A percentile compares a stretch with the other conserved stretches of the same genome.
Conservation (phyloP, 345 rosid species). For the Salix dunnii region DNA sequence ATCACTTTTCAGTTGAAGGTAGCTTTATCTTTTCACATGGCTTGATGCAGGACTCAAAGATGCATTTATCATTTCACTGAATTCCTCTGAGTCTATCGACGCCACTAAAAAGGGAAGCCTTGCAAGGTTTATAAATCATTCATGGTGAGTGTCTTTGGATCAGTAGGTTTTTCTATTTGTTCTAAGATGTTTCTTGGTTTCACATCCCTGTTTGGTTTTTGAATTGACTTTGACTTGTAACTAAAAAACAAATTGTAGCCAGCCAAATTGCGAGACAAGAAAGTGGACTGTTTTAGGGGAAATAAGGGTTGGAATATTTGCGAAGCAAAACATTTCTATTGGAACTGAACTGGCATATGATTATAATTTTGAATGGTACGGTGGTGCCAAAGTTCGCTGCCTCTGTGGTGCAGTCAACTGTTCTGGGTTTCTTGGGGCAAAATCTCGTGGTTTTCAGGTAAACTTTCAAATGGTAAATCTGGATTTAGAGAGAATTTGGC, state of each 20-base stretch:
- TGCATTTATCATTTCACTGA: conserved; percentile 88
- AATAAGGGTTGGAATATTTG: conserved; percentile 92
- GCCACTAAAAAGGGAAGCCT: conserved; percentile 91
- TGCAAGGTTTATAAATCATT: conserved; percentile 94
- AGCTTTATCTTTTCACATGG: conserved; percentile 11
- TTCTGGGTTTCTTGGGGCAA: conserved; percentile 96
- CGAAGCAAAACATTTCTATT: conserved; percentile 62
- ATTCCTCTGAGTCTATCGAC: conserved; percentile 77
- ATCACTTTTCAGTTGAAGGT: not conserved
- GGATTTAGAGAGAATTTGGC: not conserved
- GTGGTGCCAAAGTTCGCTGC: conserved; percentile 95
- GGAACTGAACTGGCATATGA: conserved; percentile 79
- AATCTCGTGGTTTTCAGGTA: conserved; percentile 98
- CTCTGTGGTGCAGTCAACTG: conserved; percentile 83
- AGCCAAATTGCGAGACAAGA: conserved; percentile 96
- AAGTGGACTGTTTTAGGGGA: conserved; percentile 94
- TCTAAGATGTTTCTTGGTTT: not conserved
- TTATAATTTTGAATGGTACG: conserved; percentile 95
- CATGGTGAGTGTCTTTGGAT: conserved; percentile 61
- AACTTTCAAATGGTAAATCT: not conserved
- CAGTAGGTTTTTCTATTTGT: not conserved
- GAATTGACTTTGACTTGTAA: conserved; percentile 10
- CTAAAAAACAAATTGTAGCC: conserved; percentile 39
- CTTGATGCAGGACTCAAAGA: conserved; percentile 70
- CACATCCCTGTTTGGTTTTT: conserved; percentile 12